These are phyloP conservation scores for Turnera subulata DNA, from an alignment of 345 rosid genomes.

Conservation along the genomic window DNA sequence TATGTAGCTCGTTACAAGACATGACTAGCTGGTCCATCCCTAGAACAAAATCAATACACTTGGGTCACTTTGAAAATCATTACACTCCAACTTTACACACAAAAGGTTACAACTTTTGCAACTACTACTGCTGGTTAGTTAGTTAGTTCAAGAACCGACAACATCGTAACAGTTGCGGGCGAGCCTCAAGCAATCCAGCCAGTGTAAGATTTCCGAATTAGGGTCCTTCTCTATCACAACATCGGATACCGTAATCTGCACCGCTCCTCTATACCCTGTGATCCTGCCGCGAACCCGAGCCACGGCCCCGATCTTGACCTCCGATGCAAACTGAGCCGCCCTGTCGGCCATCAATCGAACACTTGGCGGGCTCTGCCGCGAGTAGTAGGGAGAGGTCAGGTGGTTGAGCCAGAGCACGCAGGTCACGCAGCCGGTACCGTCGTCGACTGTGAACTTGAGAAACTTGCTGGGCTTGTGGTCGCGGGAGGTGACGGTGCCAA, in stretches of 20 bases:
- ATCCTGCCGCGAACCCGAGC: slow-evolving; percentile 73
- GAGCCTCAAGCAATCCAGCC: slow-evolving; percentile 60
- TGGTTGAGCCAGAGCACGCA: slow-evolving; percentile 91
- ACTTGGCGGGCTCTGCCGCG: slow-evolving; percentile 35
- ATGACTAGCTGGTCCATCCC: no score
- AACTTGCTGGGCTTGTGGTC: slow-evolving; percentile 49
- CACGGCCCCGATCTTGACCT: slow-evolving; percentile 45
- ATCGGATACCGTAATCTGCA: slow-evolving; percentile 64
- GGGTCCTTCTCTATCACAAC: slow-evolving; percentile 72
- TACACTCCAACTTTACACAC: no score
- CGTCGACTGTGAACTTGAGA: slow-evolving; percentile 47
- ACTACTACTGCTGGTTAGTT: no score
- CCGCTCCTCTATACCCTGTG: slow-evolving; percentile 42
- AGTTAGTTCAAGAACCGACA: background rate
- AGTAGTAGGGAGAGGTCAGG: slow-evolving; percentile 47
- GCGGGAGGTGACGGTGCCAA: slow-evolving; percentile 50
- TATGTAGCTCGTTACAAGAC: no score
- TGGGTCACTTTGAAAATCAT: no score
- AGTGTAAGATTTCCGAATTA: slow-evolving; percentile 70
- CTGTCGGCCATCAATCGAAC: slow-evolving; percentile 43
- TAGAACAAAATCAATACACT: no score
- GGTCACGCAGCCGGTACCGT: slow-evolving; percentile 55
- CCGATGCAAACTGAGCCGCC: slow-evolving; percentile 43
- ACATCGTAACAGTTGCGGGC: slow-evolving; percentile 17
- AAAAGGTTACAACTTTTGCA: slow-evolving; percentile 37